These are phyloP conservation scores for Trypanosoma conorhini DNA, from an alignment of 208 protist species.

Conservation along the genomic window DNA sequence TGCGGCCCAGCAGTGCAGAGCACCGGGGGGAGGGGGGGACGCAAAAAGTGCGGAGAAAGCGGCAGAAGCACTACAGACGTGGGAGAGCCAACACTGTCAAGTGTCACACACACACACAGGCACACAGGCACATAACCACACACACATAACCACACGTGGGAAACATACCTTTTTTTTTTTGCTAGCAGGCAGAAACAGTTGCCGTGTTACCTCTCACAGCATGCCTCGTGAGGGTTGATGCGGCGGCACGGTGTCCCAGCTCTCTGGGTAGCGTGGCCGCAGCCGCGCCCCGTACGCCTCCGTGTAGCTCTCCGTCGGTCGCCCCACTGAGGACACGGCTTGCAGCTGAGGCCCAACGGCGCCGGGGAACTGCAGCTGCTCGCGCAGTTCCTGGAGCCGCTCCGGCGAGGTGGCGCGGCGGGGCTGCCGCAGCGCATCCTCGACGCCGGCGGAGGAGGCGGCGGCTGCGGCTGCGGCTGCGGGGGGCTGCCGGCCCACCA, in stretches of 20 bases:
- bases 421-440: conserved; percentile 37
- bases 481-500: conserved; percentile 16
- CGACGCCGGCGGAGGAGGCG: conserved; percentile 23
- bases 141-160: not conserved
- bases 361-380: conserved; percentile 49
- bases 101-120: no score
- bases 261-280: conserved; percentile 80
- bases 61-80: no score
- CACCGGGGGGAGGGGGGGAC: no score
- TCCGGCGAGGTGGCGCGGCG: conserved; percentile 48
- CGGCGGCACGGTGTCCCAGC: conserved; percentile 85
- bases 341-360: conserved; percentile 12
- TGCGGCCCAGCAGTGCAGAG: no score
- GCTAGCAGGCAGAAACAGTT: conserved; percentile 10
- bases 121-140: no score
- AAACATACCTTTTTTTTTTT: no score
- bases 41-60: no score
- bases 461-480: not conserved
- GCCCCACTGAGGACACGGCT: not conserved
- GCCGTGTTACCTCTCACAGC: conserved; percentile 21
- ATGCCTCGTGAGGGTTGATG: conserved; percentile 69
- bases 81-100: no score
- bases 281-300: conserved; percentile 76
- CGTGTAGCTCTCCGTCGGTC: conserved; percentile 30
- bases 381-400: conserved; percentile 57